Conservation (phyloP, 1,284 basidiomycete species). For the Irpex sp. region DNA sequence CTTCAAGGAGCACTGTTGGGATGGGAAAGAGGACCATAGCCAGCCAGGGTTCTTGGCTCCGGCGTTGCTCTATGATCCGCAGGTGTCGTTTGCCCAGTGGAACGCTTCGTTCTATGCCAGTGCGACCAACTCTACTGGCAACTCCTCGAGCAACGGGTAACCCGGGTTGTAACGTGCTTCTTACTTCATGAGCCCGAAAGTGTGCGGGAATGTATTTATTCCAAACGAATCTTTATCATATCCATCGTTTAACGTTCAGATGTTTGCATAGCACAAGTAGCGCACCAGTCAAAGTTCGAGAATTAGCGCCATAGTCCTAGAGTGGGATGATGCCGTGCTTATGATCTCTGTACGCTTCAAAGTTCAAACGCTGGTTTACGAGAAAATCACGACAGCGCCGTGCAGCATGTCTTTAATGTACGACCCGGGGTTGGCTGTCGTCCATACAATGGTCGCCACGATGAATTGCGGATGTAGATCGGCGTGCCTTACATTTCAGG, state of each 20-base stretch:
- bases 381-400: neutral
- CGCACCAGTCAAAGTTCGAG: too few species aligned
- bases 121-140: too few species aligned
- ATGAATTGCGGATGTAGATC: neutral
- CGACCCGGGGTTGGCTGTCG: neutral
- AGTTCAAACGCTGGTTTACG: neutral
- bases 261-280: too few species aligned
- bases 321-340: too few species aligned
- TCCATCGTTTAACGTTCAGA: too few species aligned
- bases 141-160: too few species aligned
- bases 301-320: too few species aligned
- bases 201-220: too few species aligned
- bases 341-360: too few species aligned
- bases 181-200: too few species aligned
- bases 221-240: too few species aligned
- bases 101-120: neutral
- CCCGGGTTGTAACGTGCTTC: too few species aligned
- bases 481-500: neutral
- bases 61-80: neutral
- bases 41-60: neutral
- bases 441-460: neutral
- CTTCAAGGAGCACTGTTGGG: neutral
- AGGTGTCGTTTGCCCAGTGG: neutral
- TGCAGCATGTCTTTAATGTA: neutral
- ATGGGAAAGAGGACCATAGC: neutral